Evolutionary conservation across 192 early-diverging fungal genomes (phyloP), one percentile per base, ranked within the genome.

Genomic region (Backusella sp.): DNA sequence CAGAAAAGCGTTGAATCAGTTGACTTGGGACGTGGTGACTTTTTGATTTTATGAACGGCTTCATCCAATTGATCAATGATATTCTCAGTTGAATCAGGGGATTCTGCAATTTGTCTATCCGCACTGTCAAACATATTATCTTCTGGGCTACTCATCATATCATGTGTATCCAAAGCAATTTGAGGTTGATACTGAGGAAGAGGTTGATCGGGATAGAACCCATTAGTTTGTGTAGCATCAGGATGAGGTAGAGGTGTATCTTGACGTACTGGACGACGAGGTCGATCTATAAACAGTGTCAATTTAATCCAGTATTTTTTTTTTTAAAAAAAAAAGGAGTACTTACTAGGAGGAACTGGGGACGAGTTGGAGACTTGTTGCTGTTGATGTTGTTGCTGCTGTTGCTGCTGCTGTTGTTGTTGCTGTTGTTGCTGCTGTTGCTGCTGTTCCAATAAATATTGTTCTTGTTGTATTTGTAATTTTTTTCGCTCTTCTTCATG

Each of bases 1-100:
- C 83, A 81, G 41, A 82, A 80, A 12, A 81, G 30, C 74, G 53
- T 44, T 21, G 81, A 82, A 52, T 82, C 70, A 52, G 71, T 72
- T 6, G 46, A 36, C n/a, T 44, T 9, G 23, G 52, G 76, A 34
- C 72, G 72, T 34, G 56, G 12, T 28, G 56, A 4, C 21, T 28
- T 62, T 62, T 62, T 62, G 21, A 62, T 62, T 62, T 35, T 67
- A n/a, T 67, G 26, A 69, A 41, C 37, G 8, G 68, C 34, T 39
- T 69, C 35, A 69, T 69, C 68, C 56, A 62, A 28, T 62, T 62
- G 56, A 69, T 69, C 56, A 9, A 39, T 69, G 21, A 36, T 69
- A 37, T 32, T 32, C 17, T 26, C 17, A 36, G 66, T 32, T 68
- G 66, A 36, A 36, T 32, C 32, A 32, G 66, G 66, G 17, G 66